Conservation (phyloP, 1,139 yeast species). For the Saccharomyces hybrid region DNA sequence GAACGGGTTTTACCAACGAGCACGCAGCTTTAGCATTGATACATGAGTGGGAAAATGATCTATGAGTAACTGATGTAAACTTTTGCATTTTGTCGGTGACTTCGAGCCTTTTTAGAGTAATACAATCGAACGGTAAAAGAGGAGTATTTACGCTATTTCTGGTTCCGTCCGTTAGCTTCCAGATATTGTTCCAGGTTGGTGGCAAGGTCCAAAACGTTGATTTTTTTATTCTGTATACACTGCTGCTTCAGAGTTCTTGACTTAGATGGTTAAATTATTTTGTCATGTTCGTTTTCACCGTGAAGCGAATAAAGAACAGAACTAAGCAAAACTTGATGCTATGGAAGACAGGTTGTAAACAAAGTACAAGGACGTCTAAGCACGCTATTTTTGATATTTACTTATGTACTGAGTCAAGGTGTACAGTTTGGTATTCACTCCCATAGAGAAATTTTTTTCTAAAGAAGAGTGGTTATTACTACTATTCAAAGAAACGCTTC, state of each 20-base stretch:
- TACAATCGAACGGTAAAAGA: background rate
- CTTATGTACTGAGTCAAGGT: background rate
- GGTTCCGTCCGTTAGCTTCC: background rate
- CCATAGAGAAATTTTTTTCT: background rate
- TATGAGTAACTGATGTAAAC: background rate
- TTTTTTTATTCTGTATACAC: background rate
- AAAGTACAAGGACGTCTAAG: background rate
- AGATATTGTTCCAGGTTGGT: background rate
- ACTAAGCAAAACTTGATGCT: background rate
- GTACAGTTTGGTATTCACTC: background rate
- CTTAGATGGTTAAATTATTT: background rate
- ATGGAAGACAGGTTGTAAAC: background rate
- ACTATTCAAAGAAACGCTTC: too few species aligned
- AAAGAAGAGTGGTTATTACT: background rate
- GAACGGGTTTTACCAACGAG: constrained; percentile 82
- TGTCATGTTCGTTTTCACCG: constrained; percentile 1
- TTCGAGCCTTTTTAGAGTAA: background rate
- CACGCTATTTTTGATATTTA: background rate
- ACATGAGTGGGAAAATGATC: constrained; percentile 38
- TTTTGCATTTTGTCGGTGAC: background rate
- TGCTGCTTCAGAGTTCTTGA: background rate
- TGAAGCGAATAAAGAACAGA: background rate
- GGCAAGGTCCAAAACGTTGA: background rate
- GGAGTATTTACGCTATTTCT: background rate
- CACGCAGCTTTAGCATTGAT: constrained; percentile 54